Evolutionary conservation across 768 basidiomycete species (phyloP).

Genomic region (Suillus bovinus): DNA sequence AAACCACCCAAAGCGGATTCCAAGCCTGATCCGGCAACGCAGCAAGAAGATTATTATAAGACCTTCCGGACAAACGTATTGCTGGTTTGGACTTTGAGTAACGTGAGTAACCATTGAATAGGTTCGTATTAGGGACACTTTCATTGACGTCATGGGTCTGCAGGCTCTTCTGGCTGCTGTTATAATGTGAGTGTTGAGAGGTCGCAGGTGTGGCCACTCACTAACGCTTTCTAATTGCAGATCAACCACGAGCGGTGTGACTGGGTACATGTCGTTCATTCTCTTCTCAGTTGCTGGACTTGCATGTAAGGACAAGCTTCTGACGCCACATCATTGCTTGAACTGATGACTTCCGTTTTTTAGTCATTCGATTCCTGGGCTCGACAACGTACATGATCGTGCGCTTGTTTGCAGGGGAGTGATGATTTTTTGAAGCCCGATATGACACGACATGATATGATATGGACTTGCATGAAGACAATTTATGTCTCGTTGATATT

Average conservation of each 20-base stretch:
- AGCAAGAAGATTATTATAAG: conserved; percentile 86
- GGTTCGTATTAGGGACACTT: background rate
- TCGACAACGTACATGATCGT: conserved; percentile 82
- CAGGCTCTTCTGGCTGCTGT: conserved; percentile 73
- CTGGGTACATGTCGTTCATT: conserved; percentile 88
- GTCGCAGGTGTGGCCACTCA: conserved; percentile 2
- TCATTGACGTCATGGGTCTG: conserved; percentile 15
- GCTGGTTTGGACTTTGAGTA: conserved; percentile 86
- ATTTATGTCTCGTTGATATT: background rate
- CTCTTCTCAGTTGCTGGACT: conserved; percentile 87
- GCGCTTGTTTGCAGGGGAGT: conserved; percentile 89
- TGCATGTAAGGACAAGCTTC: conserved; percentile 61
- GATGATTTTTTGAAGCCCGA: conserved; percentile 17
- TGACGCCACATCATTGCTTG: background rate
- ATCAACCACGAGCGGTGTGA: conserved; percentile 57
- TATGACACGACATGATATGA: background rate
- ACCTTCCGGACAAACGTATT: conserved; percentile 89
- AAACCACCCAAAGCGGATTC: conserved; percentile 75
- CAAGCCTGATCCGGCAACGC: conserved; percentile 59
- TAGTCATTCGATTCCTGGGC: conserved; percentile 85
- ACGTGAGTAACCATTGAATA: conserved; percentile 48
- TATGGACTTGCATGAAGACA: background rate
- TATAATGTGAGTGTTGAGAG: conserved; percentile 55
- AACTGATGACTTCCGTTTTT: background rate
- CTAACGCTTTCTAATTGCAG: conserved; percentile 5